Conservation (phyloP, 2,329 filamentous ascomycete genomes). For the Alternaria ethzedia region DNA sequence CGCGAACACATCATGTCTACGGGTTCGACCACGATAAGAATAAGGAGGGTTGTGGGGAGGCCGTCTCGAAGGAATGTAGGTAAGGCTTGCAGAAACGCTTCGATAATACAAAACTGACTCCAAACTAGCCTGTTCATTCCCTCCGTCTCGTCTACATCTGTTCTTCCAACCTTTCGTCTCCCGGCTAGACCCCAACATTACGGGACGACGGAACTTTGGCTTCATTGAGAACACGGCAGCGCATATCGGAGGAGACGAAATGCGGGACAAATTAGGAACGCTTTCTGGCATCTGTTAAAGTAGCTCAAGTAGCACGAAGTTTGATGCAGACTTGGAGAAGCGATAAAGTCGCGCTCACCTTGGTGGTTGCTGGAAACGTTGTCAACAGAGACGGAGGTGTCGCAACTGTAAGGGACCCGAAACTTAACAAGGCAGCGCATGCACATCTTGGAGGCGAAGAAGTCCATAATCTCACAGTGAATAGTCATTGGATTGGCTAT, state of each 20-base stretch:
- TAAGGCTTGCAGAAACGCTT: neutral
- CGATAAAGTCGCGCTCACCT: neutral
- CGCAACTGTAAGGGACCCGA: neutral
- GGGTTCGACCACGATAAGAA: neutral
- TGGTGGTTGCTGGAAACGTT: neutral
- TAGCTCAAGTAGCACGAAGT: neutral
- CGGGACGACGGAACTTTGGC: neutral
- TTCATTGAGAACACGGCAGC: neutral
- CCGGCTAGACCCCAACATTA: neutral
- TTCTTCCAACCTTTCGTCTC: neutral
- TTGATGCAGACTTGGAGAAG: neutral
- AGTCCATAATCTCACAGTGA: neutral
- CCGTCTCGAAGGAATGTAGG: neutral
- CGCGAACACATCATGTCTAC: neutral
- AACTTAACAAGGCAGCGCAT: neutral
- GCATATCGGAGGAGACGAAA: neutral
- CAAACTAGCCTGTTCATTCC: neutral
- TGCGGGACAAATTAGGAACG: neutral
- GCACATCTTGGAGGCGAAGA: neutral
- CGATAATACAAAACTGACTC: neutral
- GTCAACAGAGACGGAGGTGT: neutral
- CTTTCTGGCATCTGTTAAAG: neutral
- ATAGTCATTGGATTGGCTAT: neutral
- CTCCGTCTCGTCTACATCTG: neutral
- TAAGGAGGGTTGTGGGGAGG: neutral